These are phyloP conservation scores for Phycomyces nitens DNA, from an alignment of 192 early-diverging fungal species.

Conservation along the genomic window DNA sequence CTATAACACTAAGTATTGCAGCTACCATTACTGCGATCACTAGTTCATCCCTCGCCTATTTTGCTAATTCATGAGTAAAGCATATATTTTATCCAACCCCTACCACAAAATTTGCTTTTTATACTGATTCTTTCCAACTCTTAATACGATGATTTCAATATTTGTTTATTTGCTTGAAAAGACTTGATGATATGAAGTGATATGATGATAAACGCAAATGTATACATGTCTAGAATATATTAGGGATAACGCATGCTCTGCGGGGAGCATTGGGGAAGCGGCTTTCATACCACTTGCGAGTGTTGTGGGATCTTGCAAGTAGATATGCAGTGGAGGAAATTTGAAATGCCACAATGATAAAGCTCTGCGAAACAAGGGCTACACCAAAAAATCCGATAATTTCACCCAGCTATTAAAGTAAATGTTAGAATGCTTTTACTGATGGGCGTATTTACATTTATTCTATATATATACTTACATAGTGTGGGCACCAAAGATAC, in stretches of 20 bases:
- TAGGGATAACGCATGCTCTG: background rate
- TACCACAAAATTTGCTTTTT: too few relatives aligned
- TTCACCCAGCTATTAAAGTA: constrained; percentile 21
- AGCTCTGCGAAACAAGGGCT: constrained; percentile 10
- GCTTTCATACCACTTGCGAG: background rate
- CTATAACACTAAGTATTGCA: too few relatives aligned
- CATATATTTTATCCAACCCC: too few relatives aligned
- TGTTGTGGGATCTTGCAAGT: background rate
- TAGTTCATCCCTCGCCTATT: too few relatives aligned
- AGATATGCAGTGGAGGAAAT: background rate
- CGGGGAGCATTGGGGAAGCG: background rate
- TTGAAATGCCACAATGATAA: background rate
- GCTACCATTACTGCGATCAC: too few relatives aligned
- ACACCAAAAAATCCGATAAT: constrained; percentile 21
- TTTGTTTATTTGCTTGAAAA: too few relatives aligned
- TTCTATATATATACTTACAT: constrained; percentile 19
- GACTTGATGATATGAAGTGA: too few relatives aligned
- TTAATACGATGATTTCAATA: too few relatives aligned
- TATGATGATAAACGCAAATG: background rate
- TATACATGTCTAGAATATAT: background rate
- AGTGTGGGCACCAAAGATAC: constrained; percentile 34
- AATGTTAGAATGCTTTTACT: background rate
- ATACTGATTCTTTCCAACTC: too few relatives aligned
- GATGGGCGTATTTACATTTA: background rate
- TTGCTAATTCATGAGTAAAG: too few relatives aligned